Base-by-base conservation (phyloP, 1,284 basidiomycete genomes). In the Tausonia pullulans region DNA sequence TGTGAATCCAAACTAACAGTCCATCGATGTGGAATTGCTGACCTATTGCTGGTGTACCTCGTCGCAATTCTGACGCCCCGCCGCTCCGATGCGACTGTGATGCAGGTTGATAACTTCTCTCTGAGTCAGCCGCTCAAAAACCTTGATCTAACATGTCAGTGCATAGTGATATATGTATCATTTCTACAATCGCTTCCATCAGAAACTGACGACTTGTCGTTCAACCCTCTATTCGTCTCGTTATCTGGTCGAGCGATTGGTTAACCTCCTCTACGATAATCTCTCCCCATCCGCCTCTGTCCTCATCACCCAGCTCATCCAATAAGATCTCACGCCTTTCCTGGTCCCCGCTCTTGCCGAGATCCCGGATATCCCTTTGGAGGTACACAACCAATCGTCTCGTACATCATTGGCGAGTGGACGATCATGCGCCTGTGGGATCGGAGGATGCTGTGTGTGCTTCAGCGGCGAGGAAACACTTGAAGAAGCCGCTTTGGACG, bases 251-350 rank as follows among this genome's bases (percentile, higher is more conserved):
- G 62, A 61, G 69, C 43, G 59, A 52, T 39, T 3, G 39, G 39
- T 61, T 10, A 3, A n/a, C 16, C 56, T 51, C n/a, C n/a, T n/a
- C n/a, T n/a, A n/a, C n/a, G n/a, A n/a, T n/a, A 9, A 40, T 4
- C 59, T 45, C 45, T 54, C 64, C 9, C 16, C 27, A 40, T 56
- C 49, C 57, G 67, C 45, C 10, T n/a, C 27, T 57, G 58, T n/a
- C 0, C 81, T 86, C 63, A 77, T 92, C 58, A 84, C 85, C 0
- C 89, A 94, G 71, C 85, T 94, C 65, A 87, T 94, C 63, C 80
- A 93, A 40, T 87, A 87, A 68, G 90, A 93, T 72, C 76, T 94
- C 0, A 81, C 85, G 16, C 88, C 90, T 1, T 72, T 93, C 2
- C 73, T 91, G 0, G 87, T 87, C 69, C 85, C 88, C 1, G 74